Evolutionary conservation across 352 stramenopile genomes (phyloP).

Genomic region (Pythium guiyangense): DNA sequence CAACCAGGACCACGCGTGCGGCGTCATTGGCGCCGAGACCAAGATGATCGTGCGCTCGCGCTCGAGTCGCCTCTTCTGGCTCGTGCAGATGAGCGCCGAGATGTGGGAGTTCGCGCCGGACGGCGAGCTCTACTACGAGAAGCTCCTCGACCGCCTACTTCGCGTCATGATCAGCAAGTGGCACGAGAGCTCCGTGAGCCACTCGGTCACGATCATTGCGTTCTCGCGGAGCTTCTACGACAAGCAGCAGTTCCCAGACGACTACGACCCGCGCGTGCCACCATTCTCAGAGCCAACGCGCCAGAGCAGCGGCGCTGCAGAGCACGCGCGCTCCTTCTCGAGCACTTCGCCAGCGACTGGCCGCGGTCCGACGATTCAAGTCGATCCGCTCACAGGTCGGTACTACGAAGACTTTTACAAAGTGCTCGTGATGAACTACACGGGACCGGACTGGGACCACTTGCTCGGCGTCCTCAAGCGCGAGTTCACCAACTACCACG

Average conservation of each 20-base stretch:
- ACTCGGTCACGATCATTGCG: slow-evolving; percentile 91
- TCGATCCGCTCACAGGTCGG: slow-evolving; percentile 39
- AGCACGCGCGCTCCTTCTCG: background rate
- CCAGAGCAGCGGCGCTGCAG: slow-evolving; percentile 30
- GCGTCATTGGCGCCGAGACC: slow-evolving; percentile 93
- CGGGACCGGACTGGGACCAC: slow-evolving; percentile 87
- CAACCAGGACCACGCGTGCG: slow-evolving; percentile 72
- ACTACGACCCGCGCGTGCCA: slow-evolving; percentile 34
- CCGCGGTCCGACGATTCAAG: slow-evolving; percentile 58
- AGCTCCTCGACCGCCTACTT: slow-evolving; percentile 80
- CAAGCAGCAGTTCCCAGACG: slow-evolving; percentile 53
- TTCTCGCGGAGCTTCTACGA: slow-evolving; percentile 90
- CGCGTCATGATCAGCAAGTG: slow-evolving; percentile 78
- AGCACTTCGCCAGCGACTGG: slow-evolving; percentile 21
- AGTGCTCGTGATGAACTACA: slow-evolving; percentile 84
- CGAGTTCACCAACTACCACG: slow-evolving; percentile 93
- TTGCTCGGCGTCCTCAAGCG: slow-evolving; percentile 90
- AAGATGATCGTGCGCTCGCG: slow-evolving; percentile 95
- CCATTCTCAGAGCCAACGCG: slow-evolving; percentile 44
- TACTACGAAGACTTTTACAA: slow-evolving; percentile 86
- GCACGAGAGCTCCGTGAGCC: slow-evolving; percentile 79
- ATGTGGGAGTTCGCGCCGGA: slow-evolving; percentile 92
- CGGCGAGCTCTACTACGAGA: slow-evolving; percentile 90
- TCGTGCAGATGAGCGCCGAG: slow-evolving; percentile 95
- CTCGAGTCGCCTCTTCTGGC: slow-evolving; percentile 95